Conservation (phyloP, 2,329 filamentous ascomycete genomes). For the Gremmenia infestans region DNA sequence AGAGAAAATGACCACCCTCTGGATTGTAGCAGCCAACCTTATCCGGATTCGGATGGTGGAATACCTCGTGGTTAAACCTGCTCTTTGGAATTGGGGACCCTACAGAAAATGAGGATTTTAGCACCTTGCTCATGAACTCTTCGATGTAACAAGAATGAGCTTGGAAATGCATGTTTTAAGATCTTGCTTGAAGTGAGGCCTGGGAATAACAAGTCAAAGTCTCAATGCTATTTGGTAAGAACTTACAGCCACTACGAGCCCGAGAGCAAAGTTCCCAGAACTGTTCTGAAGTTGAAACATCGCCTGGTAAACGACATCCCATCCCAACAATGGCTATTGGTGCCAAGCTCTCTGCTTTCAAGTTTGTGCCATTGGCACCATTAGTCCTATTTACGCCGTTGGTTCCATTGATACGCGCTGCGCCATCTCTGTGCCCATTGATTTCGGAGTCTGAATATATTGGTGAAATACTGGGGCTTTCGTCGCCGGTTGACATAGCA, state of each 20-base stretch:
- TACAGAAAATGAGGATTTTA: not conserved
- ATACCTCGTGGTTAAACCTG: constrained; percentile 47
- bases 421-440: not conserved
- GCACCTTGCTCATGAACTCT: not conserved
- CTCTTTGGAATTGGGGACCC: constrained; percentile 28
- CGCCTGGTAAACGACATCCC: constrained; percentile 35
- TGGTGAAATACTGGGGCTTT: not conserved
- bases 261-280: constrained; percentile 37
- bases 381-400: not conserved
- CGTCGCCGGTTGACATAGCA: not conserved
- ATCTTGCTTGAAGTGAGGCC: too few species aligned
- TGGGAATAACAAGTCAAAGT: too few species aligned
- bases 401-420: not conserved
- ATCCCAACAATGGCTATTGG: constrained; percentile 35
- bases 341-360: not conserved
- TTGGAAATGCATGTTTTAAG: too few species aligned
- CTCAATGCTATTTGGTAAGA: too few species aligned
- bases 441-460: not conserved
- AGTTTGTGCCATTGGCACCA: not conserved
- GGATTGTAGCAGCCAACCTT: constrained; percentile 23
- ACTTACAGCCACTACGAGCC: constrained; percentile 31
- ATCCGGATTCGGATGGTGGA: constrained; percentile 45
- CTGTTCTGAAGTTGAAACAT: constrained; percentile 33
- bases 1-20: constrained; percentile 25
- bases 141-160: too few species aligned